These are phyloP conservation scores for Colletotrichum liriopes DNA, from an alignment of 2,329 filamentous ascomycete genomes.

Conservation along the genomic window DNA sequence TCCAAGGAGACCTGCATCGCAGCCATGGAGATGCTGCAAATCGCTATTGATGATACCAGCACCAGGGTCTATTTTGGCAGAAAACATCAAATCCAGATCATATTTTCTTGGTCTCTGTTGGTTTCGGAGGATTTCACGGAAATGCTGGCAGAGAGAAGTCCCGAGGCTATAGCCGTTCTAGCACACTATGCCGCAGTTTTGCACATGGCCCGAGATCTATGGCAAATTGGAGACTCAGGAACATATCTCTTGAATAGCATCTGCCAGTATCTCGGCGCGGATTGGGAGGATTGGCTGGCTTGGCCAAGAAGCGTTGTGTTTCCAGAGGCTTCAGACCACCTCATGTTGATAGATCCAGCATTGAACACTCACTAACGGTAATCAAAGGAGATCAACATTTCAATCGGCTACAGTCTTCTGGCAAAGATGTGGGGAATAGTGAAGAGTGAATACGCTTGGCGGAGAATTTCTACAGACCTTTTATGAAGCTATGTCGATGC, in stretches of 20 bases:
- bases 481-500: no score
- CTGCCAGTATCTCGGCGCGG: slow-evolving; percentile 6
- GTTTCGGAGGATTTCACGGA: slow-evolving; percentile 45
- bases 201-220: slow-evolving; percentile 47
- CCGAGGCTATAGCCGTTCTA: slow-evolving; percentile 49
- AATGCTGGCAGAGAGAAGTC: slow-evolving; percentile 45
- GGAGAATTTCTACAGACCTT: no score
- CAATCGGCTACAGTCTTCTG: no score
- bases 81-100: slow-evolving; percentile 46
- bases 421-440: no score
- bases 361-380: not conserved
- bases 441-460: no score
- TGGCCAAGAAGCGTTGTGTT: slow-evolving; percentile 6
- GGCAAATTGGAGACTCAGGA: slow-evolving; percentile 49
- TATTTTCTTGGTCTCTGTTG: slow-evolving; percentile 49
- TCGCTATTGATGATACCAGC: slow-evolving; percentile 11
- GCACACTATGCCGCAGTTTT: slow-evolving; percentile 51
- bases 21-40: slow-evolving; percentile 8
- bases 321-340: not conserved
- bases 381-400: no score
- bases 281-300: slow-evolving; percentile 9
- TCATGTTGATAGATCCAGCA: not conserved
- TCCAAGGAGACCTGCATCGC: not conserved
- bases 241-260: slow-evolving; percentile 17
- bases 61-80: not conserved